Base-by-base conservation (phyloP, 2,329 filamentous ascomycete species). In the Hymenoscyphus albidus region DNA sequence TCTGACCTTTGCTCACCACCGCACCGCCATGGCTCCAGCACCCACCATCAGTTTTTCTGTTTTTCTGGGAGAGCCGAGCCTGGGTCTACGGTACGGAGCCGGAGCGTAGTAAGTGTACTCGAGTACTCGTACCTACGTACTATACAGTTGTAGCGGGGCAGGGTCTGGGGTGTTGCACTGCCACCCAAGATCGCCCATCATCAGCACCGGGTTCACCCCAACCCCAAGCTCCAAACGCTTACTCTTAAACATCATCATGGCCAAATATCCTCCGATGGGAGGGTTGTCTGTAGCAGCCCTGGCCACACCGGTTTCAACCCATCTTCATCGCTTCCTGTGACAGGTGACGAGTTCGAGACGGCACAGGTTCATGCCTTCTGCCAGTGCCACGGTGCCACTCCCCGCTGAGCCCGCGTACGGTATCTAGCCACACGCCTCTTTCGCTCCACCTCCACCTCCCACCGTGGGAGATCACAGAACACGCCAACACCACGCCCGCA, bases 311-410 rank as follows among this genome's bases (percentile, higher is more conserved):
- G 65, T 67, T 67, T 67, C 65, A 65, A 60, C 61, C 58, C 51
- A 67, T 59, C 58, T 65, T 54, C 44, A 42, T 56, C 38, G n/a
- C 55, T 61, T 57, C 58, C 65, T 57, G 54, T 64, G 65, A 69
- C 66, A 65, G 65, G 61, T 67, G 65, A 69, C 66, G 66, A 66
- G 62, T 67, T 68, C 68, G 67, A 66, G 68, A 70, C 68, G 68
- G 65, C 69, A 64, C 65, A 67, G 66, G 22, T 39, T 59, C 57
- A 57, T 57, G 55, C 55, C 48, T 54, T 54, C 48, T 54, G 48
- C 44, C 44, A 51, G 27, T 27, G 27, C 27, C 27, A 27, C 27
- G 27, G 27, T 51, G n/a, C 44, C 44, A 51, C 44, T 18, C 44
- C 18, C 10, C 44, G 22, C n/a, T 22, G 22, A 1, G 22, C 22